Base-by-base conservation (phyloP, 1,284 basidiomycete species). In the Pseudomicrostroma phylloplanum region DNA sequence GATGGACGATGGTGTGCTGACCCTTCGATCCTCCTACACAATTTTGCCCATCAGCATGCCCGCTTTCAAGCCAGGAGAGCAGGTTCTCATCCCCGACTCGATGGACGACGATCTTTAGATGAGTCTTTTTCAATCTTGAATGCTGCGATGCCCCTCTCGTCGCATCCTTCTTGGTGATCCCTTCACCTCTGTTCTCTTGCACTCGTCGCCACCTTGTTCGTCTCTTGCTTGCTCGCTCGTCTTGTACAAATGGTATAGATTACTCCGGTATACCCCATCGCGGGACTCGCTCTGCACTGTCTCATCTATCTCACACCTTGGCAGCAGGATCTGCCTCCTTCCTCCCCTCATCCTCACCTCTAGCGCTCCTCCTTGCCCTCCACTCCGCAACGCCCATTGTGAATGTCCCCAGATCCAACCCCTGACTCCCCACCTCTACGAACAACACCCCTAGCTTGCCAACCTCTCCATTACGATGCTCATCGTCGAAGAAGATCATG, bases 41-140 rank as follows among this genome's bases (percentile, higher is more conserved):
- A 3, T 13, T 36, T 8, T 55, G 30, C 30, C 3, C 30, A 3
- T 36, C 30, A 36, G 56, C 40, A 43, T 98, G 54, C 96, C 96
- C 57, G 91, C 94, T 3, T 98, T 99, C 83, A 91, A 96, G 81
- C 94, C 96, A 0, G 96, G 96, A 60, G 91, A 97, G 83, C 93
- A 96, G 83, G 92, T 97, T 49, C 88, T 92, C 74, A 80, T 85
- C 43, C 76, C 77, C 1, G 60, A 59, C 1, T 64, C 65, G 3
- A 79, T 79, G 76, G 76, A 76, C 61, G 77, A 79, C 59, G 76
- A 76, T 55, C 61, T 78, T 58, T 71, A 62, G 15, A 53, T 46
- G 55, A 36, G 4, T 48, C 46, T n/a, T 43, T 43, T 43, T 43
- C 42, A 43, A n/a, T n/a, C n/a, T n/a, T n/a, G n/a, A n/a, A n/a